These are phyloP conservation scores for Ambrosia hybrid DNA, from an alignment of 140 eudicot genomes.

Conservation along the genomic window DNA sequence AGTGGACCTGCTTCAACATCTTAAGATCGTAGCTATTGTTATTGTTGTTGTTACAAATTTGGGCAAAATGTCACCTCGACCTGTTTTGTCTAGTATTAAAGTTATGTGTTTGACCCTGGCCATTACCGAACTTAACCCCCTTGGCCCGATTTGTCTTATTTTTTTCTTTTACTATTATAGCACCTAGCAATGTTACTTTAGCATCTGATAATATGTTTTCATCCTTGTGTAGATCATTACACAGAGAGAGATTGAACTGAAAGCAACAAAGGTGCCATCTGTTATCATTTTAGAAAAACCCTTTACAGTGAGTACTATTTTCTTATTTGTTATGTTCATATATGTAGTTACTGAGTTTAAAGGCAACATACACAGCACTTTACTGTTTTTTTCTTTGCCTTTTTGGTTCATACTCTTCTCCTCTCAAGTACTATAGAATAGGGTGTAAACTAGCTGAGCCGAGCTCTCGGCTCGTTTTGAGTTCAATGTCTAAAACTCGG, in stretches of 20 bases:
- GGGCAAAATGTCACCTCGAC: too few relatives aligned
- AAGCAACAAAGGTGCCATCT: slow-evolving; percentile 69
- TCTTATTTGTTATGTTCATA: background rate
- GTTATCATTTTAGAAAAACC: slow-evolving; percentile 79
- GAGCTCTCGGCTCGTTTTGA: background rate
- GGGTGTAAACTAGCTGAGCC: background rate
- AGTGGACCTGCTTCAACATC: slow-evolving; percentile 34
- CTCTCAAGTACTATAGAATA: background rate
- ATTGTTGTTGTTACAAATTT: background rate
- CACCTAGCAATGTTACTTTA: background rate
- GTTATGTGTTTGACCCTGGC: too few relatives aligned
- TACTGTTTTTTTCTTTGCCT: background rate
- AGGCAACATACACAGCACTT: background rate
- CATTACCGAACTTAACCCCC: too few relatives aligned
- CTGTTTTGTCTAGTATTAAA: too few relatives aligned
- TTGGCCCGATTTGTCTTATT: background rate
- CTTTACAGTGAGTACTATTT: slow-evolving; percentile 51
- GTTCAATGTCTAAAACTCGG: background rate
- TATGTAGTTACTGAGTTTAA: background rate
- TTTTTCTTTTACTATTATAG: background rate
- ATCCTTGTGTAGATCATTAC: slow-evolving; percentile 64
- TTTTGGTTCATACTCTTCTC: background rate
- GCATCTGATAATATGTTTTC: slow-evolving; percentile 7
- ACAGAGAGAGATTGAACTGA: slow-evolving; percentile 83
- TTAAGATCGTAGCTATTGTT: background rate